phyloP scores from a whole-genome alignment of 129 eudicot species.

The Flaveria robusta region DNA sequence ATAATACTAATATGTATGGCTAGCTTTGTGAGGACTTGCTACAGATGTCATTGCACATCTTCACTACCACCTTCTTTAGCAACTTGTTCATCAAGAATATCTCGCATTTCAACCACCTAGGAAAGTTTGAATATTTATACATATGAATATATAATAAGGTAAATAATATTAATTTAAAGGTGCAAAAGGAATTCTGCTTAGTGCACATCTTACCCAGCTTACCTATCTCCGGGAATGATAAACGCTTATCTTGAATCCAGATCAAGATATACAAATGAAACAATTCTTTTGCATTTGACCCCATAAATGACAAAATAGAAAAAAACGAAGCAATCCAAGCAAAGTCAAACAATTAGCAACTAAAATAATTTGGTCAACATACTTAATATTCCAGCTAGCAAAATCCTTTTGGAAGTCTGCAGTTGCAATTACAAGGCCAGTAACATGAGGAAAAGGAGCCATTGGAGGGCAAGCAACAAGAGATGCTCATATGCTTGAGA shows the following conservation, averaged over 20 bases:
- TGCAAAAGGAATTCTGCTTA: neutral
- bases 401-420: constrained; percentile 80
- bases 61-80: constrained; percentile 89
- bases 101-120: constrained; percentile 96
- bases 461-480: constrained; percentile 84
- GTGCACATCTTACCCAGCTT: constrained; percentile 67
- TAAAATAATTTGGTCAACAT: neutral
- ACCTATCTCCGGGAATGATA: constrained; percentile 68
- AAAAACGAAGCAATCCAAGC: constrained; percentile 3
- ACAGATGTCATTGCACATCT: too few relatives aligned
- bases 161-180: neutral
- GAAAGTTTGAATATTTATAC: neutral
- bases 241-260: constrained; percentile 85
- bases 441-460: constrained; percentile 63
- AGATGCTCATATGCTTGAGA: constrained; percentile 65
- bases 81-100: constrained; percentile 78
- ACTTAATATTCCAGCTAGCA: constrained; percentile 73
- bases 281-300: constrained; percentile 74
- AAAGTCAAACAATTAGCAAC: constrained; percentile 21
- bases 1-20: too few relatives aligned
- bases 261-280: constrained; percentile 78
- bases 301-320: constrained; percentile 63
- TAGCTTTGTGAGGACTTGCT: too few relatives aligned
- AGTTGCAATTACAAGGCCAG: too few relatives aligned
- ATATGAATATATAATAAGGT: neutral